Conservation (phyloP, 1,284 basidiomycete species). For the Volvariella surrecta region DNA sequence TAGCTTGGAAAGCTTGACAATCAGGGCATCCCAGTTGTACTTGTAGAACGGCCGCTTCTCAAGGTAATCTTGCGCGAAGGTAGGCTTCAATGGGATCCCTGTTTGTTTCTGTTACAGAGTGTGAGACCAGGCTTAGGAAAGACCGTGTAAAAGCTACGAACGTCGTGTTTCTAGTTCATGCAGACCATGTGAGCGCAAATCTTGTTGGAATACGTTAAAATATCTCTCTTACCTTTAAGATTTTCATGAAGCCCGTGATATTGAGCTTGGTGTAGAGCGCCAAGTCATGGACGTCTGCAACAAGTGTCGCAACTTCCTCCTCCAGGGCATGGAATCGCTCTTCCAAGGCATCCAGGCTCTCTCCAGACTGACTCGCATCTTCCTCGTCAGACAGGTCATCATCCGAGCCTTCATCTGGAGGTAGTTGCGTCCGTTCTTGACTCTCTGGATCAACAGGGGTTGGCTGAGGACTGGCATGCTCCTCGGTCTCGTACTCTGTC, state of each 20-base stretch:
- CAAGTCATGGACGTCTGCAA: constrained; percentile 97
- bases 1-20: constrained; percentile 93
- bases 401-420: constrained; percentile 67
- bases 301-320: constrained; percentile 92
- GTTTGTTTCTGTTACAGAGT: constrained; percentile 69
- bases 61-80: constrained; percentile 85
- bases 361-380: constrained; percentile 42
- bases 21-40: constrained; percentile 87
- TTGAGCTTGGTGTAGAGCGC: constrained; percentile 94
- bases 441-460: constrained; percentile 41
- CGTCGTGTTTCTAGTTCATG: constrained; percentile 65
- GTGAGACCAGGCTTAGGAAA: neutral
- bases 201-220: constrained; percentile 1
- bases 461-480: constrained; percentile 13
- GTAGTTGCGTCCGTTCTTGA: constrained; percentile 40
- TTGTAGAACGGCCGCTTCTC: constrained; percentile 97
- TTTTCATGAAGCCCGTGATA: constrained; percentile 98
- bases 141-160: constrained; percentile 28
- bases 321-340: constrained; percentile 87
- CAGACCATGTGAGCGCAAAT: constrained; percentile 4
- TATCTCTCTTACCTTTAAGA: constrained; percentile 67
- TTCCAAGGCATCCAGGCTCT: constrained; percentile 75
- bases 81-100: constrained; percentile 49
- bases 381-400: constrained; percentile 52
- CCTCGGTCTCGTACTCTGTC: constrained; percentile 28